A percentile compares a stretch with the other conserved stretches of the same genome.
phyloP scores from a whole-genome alignment of 1,284 basidiomycete genomes.

The Puccinia hordei region DNA sequence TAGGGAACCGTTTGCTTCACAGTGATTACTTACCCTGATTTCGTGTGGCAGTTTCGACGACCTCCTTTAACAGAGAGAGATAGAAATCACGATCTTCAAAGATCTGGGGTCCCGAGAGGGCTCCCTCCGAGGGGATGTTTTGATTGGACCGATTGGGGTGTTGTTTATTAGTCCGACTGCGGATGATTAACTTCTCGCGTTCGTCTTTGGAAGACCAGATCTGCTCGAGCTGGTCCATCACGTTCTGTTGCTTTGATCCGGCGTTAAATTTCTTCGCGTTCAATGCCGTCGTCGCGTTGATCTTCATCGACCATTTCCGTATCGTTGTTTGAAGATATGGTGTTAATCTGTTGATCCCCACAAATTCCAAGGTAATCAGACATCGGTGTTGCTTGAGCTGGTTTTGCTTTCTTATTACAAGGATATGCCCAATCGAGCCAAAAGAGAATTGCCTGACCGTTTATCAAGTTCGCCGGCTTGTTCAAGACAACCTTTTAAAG shows the following conservation, averaged over 20 bases:
- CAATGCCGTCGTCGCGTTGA: conserved; percentile 81
- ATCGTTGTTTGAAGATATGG: conserved; percentile 71
- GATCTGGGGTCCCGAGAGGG: conserved; percentile 54
- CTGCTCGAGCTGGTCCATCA: conserved; percentile 73
- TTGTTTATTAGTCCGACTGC: conserved; percentile 56
- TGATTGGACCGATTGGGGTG: conserved; percentile 59
- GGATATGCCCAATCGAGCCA: background rate
- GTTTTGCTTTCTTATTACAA: background rate
- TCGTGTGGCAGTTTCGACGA: conserved; percentile 69
- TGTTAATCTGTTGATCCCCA: conserved; percentile 24
- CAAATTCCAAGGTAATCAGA: conserved; percentile 56
- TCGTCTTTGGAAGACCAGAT: conserved; percentile 63
- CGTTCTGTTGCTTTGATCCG: conserved; percentile 61
- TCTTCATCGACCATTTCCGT: conserved; percentile 87
- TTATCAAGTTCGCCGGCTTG: conserved; percentile 23
- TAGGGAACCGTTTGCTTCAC: too few relatives aligned
- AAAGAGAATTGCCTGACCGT: background rate
- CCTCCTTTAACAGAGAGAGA: conserved; percentile 79
- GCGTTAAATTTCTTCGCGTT: conserved; percentile 65
- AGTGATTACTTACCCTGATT: conserved; percentile 53
- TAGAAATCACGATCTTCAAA: conserved; percentile 92
- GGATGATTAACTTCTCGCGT: conserved; percentile 55
- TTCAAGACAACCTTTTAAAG: conserved; percentile 3
- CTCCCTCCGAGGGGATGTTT: conserved; percentile 61
- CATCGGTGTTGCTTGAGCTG: too few relatives aligned